phyloP scores from a whole-genome alignment of 2,329 filamentous ascomycete species.

The Colletotrichum orbiculare region DNA sequence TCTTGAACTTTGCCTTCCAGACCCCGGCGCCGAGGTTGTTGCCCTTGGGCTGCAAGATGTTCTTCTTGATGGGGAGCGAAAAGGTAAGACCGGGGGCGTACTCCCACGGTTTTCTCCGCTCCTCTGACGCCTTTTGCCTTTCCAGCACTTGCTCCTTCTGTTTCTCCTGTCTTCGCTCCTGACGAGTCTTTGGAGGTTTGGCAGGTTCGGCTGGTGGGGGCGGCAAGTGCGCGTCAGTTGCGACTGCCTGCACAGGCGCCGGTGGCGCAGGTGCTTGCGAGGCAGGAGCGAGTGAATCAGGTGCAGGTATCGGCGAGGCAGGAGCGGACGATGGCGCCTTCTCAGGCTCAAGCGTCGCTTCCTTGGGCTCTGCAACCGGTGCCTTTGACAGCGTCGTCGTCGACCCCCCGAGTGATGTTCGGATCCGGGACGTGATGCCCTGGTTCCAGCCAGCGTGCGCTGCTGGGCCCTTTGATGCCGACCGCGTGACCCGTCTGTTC shows the following conservation, averaged over 20 bases:
- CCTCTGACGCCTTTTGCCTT: conserved; percentile 21
- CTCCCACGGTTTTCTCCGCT: conserved; percentile 13
- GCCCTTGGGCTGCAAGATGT: conserved; percentile 26
- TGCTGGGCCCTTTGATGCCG: conserved; percentile 1
- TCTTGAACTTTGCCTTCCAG: conserved; percentile 49
- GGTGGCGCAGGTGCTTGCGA: too few relatives aligned
- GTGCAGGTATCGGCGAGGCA: not conserved
- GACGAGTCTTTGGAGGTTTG: conserved; percentile 3
- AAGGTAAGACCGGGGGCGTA: conserved; percentile 18
- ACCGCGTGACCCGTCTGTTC: conserved; percentile 22
- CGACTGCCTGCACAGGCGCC: too few relatives aligned
- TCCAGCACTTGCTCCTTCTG: conserved; percentile 8
- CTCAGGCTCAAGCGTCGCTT: not conserved
- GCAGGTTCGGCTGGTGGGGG: not conserved
- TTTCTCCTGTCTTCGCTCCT: conserved; percentile 21
- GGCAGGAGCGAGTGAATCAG: not conserved
- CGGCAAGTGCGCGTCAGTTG: too few relatives aligned
- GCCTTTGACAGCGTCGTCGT: not conserved
- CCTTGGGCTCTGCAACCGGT: conserved; percentile 5
- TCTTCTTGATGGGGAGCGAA: conserved; percentile 25
- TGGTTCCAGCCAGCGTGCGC: conserved; percentile 32
- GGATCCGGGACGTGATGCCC: conserved; percentile 34
- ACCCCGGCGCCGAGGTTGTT: conserved; percentile 22
- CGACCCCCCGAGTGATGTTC: conserved; percentile 29
- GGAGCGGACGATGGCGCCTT: not conserved